Base-by-base conservation (phyloP, 2,329 filamentous ascomycete genomes). In the Coniella vitis region DNA sequence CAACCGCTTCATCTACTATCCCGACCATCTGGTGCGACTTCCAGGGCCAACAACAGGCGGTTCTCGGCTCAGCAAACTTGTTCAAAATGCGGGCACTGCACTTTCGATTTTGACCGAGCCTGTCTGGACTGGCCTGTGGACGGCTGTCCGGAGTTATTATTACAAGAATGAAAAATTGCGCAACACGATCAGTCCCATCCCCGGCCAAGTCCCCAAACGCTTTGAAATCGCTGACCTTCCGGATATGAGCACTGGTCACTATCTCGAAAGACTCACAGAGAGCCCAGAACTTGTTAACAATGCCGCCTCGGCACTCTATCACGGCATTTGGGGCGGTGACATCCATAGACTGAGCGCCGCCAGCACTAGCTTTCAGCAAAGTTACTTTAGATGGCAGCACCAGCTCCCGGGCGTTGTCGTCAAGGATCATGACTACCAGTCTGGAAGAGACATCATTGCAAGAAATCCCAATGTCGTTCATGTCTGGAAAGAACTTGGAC, bases 311-410 rank as follows among this genome's bases (percentile, higher is more conserved):
- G 89, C 84, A 45, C 69, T 82, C 61, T 60, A 89, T 46, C 93
- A 97, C 65, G 93, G 93, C 37, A 89, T 97, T 51, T 95, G 94
- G 65, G 93, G 90, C 19, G 93, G 93, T 4, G 87, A 96, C 65
- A 80, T 95, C 41, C 81, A 87, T 63, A 76, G 84, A 61, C 71
- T 97, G 44, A 95, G 90, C 65, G 81, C 80, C 41, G 81, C 80
- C 57, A 81, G 79, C 44, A 70, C 86, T 36, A 62, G 84, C 35
- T 68, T 83, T 9, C 56, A 65, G 21, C 49, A 70, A 0, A 73
- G 72, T 60, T 55, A 74, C n/a, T 66, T 75, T 48, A 78, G 83
- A 53, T 54, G 60, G 4, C 22, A 38, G 14, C 5, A 54, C 49
- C 46, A 41, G 45, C 19, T 41, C 36, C 13, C 17, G 29, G 51